phyloP scores from a whole-genome alignment of 805 yeast genomes.

The Zygoascus biomembranicola region DNA sequence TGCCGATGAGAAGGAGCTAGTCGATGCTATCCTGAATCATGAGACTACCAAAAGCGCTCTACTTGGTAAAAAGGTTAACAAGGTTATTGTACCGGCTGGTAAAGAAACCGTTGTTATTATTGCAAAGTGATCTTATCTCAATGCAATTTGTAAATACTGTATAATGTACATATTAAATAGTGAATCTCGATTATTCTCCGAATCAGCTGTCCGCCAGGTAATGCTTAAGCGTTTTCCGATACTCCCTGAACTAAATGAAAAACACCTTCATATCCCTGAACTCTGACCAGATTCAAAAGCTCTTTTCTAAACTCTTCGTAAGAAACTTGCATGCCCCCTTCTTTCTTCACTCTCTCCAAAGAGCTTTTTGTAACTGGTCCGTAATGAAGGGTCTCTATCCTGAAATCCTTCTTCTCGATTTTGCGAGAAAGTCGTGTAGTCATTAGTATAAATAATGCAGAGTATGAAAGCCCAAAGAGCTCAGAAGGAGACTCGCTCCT shows the following conservation, averaged over 20 bases:
- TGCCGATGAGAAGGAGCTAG: not conserved
- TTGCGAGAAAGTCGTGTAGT: not conserved
- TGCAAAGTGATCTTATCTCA: constrained; percentile 1
- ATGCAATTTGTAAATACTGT: too few relatives aligned
- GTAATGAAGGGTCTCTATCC: not conserved
- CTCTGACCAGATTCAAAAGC: not conserved
- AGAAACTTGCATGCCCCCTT: constrained; percentile 1
- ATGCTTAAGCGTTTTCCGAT: too few relatives aligned
- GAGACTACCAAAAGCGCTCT: constrained; percentile 17
- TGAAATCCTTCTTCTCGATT: not conserved
- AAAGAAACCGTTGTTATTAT: constrained; percentile 17
- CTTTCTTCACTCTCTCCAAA: not conserved
- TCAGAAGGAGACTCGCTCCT: not conserved
- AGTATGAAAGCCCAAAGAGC: not conserved
- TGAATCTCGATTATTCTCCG: too few relatives aligned
- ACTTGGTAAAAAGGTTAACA: constrained; percentile 36
- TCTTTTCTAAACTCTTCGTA: constrained; percentile 6
- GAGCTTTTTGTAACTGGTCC: not conserved
- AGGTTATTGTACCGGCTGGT: constrained; percentile 37
- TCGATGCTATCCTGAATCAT: not conserved
- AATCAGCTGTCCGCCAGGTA: too few relatives aligned
- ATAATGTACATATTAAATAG: too few relatives aligned
- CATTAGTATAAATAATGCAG: not conserved
- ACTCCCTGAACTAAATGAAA: too few relatives aligned
- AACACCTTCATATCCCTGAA: constrained; percentile 6